Conservation (phyloP, 1,284 basidiomycete species). For the Thecaphora thlaspeos region DNA sequence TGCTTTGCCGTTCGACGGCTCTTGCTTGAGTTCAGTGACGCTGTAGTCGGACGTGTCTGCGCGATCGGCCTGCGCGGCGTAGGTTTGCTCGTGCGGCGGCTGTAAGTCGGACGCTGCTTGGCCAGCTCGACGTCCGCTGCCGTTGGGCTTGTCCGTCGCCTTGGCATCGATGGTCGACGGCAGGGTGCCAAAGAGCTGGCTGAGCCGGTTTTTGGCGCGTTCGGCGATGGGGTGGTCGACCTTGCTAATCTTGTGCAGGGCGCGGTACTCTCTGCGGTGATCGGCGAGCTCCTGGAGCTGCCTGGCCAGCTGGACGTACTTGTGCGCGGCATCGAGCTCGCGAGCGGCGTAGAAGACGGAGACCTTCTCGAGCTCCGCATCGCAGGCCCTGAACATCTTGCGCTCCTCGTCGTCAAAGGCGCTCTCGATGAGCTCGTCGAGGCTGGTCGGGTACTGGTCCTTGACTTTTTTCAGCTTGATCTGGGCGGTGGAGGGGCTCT, state of each 20-base stretch:
- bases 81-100: no score
- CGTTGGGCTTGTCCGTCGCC: no score
- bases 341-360: conserved; percentile 70
- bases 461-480: conserved; percentile 1
- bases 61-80: no score
- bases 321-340: conserved; percentile 68
- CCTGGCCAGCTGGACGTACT: conserved; percentile 64
- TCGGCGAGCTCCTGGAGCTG: conserved; percentile 64
- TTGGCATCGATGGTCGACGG: no score
- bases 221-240: conserved; percentile 4
- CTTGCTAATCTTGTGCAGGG: conserved; percentile 27
- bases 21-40: no score
- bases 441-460: conserved; percentile 9
- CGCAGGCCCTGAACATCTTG: conserved; percentile 61
- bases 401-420: conserved; percentile 71
- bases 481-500: no score
- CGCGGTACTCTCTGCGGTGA: conserved; percentile 47
- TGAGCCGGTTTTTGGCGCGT: conserved; percentile 9
- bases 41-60: no score
- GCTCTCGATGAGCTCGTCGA: conserved; percentile 55
- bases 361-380: conserved; percentile 43
- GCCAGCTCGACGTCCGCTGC: no score
- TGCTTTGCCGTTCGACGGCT: conserved; percentile 10
- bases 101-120: no score
- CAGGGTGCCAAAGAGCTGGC: conserved; percentile 18